Evolutionary conservation across 495 filamentous ascomycete species (phyloP), one percentile per base, ranked within the genome.

Genomic region (Jackrogersella multiformis): DNA sequence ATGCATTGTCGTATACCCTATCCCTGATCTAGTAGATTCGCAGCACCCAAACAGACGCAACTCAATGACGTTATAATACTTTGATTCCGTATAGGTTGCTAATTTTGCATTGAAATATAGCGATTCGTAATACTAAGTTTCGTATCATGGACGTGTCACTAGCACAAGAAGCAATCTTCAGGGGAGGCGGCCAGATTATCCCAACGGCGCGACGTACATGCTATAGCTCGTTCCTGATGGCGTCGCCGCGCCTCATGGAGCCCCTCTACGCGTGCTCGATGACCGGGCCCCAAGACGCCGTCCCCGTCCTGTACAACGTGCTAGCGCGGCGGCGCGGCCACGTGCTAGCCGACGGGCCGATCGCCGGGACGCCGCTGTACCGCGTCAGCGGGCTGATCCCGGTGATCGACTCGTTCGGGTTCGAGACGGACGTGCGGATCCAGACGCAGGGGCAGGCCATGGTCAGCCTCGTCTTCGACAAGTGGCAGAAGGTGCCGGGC

Each of bases 101-200:
- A 62, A 68, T 51, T 46, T 10, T 8, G 23, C 32, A 56, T 23
- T 56, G 30, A 56, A 44, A 18, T 36, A n/a, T 68, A 93, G 91
- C 95, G 39, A 97, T 99, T 76, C 92, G 95, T 56, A 97, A 98
- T 78, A 91, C 91, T 72, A 96, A 94, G 69, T 99, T 98, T 82
- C 89, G 90, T 64, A 86, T 99, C 74, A 98, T 93, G 60, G 96
- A 98, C 73, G 87, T 96, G 42, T 84, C 89, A 23, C 87, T 99
- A 32, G 95, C 92, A 24, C 81, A 88, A 49, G 92, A 97, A 77
- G 89, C 93, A 26, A 97, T 98, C 73, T 96, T 94, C 80, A 85
- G 95, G 48, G 95, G 95, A 32, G 94, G 93, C 45, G 95, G 96
- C 24, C 95, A 99, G 75, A 96, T 99, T 74, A 99, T 99, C 73